These are phyloP conservation scores for Colletotrichum lindemuthianum DNA, from an alignment of 2,329 filamentous ascomycete species.

Conservation along the genomic window DNA sequence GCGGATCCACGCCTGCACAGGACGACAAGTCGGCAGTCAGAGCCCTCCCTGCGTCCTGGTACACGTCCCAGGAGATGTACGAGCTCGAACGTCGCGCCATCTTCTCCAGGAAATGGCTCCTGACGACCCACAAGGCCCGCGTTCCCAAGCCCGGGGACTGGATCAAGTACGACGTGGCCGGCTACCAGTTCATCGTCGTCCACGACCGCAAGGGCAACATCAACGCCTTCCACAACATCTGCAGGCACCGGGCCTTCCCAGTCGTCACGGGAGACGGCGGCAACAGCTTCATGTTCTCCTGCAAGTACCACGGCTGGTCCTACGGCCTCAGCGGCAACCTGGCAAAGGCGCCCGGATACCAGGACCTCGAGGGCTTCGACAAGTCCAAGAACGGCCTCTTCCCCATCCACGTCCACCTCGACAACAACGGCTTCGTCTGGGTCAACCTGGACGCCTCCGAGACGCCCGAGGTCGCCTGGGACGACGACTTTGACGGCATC, in stretches of 20 bases:
- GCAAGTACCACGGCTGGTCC: constrained; percentile 72
- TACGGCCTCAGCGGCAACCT: constrained; percentile 67
- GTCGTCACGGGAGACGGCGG: constrained; percentile 63
- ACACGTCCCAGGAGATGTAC: constrained; percentile 62
- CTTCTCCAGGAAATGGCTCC: constrained; percentile 66
- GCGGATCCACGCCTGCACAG: constrained; percentile 38
- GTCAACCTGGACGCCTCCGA: constrained; percentile 62
- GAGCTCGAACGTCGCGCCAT: constrained; percentile 66
- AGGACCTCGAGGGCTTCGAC: constrained; percentile 65
- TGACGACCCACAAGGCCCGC: constrained; percentile 63
- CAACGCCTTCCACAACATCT: constrained; percentile 71
- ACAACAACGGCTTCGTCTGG: constrained; percentile 66
- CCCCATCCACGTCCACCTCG: constrained; percentile 63
- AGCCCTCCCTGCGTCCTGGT: constrained; percentile 62
- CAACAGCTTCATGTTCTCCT: constrained; percentile 62
- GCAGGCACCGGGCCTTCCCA: constrained; percentile 69
- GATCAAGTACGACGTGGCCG: constrained; percentile 64
- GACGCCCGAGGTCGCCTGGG: constrained; percentile 58
- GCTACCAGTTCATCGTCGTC: constrained; percentile 64
- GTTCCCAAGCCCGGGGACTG: constrained; percentile 65
- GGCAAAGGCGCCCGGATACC: constrained; percentile 69
- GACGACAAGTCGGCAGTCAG: constrained; percentile 43
- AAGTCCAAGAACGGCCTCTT: constrained; percentile 66
- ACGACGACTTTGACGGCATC: constrained; percentile 60
- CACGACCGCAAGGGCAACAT: constrained; percentile 61